Conservation (phyloP, 805 yeast genomes). For the Candida broadrunensis region DNA sequence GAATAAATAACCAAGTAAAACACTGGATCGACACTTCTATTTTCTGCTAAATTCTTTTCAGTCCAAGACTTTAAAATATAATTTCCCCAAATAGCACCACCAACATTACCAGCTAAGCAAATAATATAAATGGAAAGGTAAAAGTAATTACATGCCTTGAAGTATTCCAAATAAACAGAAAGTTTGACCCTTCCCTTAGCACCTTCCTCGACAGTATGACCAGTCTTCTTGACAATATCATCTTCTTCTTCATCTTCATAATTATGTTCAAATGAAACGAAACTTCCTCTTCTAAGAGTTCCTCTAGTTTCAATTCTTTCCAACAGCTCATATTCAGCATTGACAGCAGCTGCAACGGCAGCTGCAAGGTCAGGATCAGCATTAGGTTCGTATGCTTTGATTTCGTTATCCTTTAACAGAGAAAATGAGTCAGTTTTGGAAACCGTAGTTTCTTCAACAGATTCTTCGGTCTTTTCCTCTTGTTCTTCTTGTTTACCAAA, state of each 20-base stretch:
- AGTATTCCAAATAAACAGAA: constrained; percentile 23
- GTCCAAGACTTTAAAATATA: constrained; percentile 35
- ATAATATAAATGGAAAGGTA: constrained; percentile 20
- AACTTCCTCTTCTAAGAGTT: constrained; percentile 22
- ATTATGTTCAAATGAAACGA: constrained; percentile 31
- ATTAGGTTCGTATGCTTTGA: constrained; percentile 12
- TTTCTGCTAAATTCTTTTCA: constrained; percentile 22
- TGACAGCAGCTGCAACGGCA: constrained; percentile 11
- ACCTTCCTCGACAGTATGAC: constrained; percentile 22
- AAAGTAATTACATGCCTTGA: constrained; percentile 29
- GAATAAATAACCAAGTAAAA: constrained; percentile 24
- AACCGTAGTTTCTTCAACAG: constrained; percentile 13
- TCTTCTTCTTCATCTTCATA: constrained; percentile 27
- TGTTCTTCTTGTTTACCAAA: constrained; percentile 22
- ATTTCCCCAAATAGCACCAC: constrained; percentile 17
- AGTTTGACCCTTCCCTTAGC: constrained; percentile 28
- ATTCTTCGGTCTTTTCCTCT: constrained; percentile 10
- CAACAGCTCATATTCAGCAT: constrained; percentile 1
- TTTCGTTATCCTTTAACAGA: constrained; percentile 12
- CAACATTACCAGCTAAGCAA: constrained; percentile 3
- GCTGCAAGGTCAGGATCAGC: constrained; percentile 12
- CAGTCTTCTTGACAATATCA: constrained; percentile 13
- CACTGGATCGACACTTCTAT: constrained; percentile 20
- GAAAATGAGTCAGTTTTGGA: constrained; percentile 4
- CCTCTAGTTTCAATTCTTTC: constrained; percentile 1